Evolutionary conservation across 2,329 filamentous ascomycete genomes (phyloP).

Genomic region (Achaetomium macrosporum): DNA sequence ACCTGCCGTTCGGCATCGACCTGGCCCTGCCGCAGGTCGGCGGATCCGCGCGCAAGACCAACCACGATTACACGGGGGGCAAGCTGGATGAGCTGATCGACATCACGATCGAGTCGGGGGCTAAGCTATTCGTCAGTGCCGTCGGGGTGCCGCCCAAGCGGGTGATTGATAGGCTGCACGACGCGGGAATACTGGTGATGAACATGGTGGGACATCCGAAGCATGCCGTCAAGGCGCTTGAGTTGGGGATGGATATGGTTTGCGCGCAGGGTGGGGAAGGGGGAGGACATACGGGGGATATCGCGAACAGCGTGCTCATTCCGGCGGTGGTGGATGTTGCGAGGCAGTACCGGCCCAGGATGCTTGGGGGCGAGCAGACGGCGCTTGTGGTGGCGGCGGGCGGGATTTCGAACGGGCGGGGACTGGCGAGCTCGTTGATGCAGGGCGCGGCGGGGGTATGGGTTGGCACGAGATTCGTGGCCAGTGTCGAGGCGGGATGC

Average conservation of each 20-base stretch:
- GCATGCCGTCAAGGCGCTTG: constrained; percentile 83
- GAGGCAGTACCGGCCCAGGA: constrained; percentile 59
- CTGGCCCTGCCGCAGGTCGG: constrained; percentile 87
- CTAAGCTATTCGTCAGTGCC: constrained; percentile 77
- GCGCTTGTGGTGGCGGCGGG: constrained; percentile 85
- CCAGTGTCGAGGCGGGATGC: constrained; percentile 72
- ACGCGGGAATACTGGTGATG: constrained; percentile 79
- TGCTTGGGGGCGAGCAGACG: constrained; percentile 57
- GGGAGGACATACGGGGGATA: constrained; percentile 85
- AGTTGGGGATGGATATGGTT: constrained; percentile 81
- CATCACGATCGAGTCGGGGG: constrained; percentile 78
- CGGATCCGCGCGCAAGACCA: constrained; percentile 76
- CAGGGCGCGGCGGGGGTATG: constrained; percentile 84
- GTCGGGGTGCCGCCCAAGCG: constrained; percentile 76
- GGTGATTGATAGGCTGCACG: constrained; percentile 72
- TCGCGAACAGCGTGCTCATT: constrained; percentile 79
- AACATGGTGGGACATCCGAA: constrained; percentile 96
- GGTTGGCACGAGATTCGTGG: constrained; percentile 92
- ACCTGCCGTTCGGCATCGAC: constrained; percentile 83
- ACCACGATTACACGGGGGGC: constrained; percentile 91
- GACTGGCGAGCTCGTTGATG: constrained; percentile 76
- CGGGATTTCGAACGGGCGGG: constrained; percentile 76
- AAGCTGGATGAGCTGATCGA: constrained; percentile 83
- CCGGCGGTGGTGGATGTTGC: constrained; percentile 85
- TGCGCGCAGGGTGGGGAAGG: constrained; percentile 92